Base-by-base conservation (phyloP, 805 yeast species). In the Wickerhamomyces subpelliculosus region DNA sequence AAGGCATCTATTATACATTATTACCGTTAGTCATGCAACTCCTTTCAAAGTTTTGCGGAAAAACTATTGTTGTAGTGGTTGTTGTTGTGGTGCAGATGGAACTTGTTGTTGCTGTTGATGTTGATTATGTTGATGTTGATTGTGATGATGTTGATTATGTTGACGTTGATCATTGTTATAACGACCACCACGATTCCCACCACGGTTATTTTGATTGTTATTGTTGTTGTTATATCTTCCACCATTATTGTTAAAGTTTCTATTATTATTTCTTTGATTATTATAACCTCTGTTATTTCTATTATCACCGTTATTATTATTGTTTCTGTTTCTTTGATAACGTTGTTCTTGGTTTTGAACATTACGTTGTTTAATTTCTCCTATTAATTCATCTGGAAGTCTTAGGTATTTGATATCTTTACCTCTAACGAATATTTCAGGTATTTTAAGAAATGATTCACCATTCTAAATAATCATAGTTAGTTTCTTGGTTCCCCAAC, bases 341-440 rank as follows among this genome's bases (percentile, higher is more conserved):
- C 52, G 50, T 45, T 69, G 71, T 44, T 73, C 70, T 64, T 68
- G 63, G 55, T 68, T 64, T 53, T 72, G 62, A 46, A 67, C 60
- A 47, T 72, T 74, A 48, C 76, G 83, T 48, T 79, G 84, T 55
- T 80, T 82, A 44, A 84, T 84, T 45, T 78, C 75, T 48, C 80
- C 88, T 68, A 84, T 84, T 30, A 82, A 67, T 51, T 78, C 83
- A 49, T 84, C 85, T 22, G 85, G 86, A 57, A 84, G 68, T 61
- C 86, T 77, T 46, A 84, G 69, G 50, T 77, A 78, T 56, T 84
- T 84, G 62, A 87, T 83, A 51, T 84, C 90, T 46, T 74, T 81
- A 32, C 97, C 97, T 57, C 89, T 79, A 28, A 89, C 75, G 56
- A 88, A 89, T 40, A 82, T 72, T 51, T 85, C 94, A 4, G 79